These are phyloP conservation scores for Fraxinus ornus DNA, from an alignment of 305 asterid species.

Conservation along the genomic window DNA sequence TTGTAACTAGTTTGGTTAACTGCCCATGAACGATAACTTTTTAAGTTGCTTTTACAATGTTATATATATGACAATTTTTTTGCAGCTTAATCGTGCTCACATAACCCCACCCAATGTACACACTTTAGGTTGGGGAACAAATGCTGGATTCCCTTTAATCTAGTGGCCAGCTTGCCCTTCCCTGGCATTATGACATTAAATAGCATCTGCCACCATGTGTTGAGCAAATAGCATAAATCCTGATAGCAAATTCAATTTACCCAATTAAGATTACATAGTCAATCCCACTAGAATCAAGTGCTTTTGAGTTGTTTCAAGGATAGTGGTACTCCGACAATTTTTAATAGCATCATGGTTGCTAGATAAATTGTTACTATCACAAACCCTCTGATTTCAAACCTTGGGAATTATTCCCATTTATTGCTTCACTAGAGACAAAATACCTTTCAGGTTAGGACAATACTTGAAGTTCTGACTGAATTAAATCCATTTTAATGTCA, in stretches of 20 bases:
- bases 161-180: not conserved
- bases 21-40: not conserved
- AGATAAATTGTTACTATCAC: not conserved
- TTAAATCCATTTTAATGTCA: not conserved
- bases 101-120: not conserved
- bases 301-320: not conserved
- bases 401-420: not conserved
- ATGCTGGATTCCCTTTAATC: not conserved
- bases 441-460: not conserved
- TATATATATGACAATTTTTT: not conserved
- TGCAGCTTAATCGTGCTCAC: not conserved
- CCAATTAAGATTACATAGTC: not conserved
- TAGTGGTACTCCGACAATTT: not conserved
- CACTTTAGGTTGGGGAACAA: not conserved
- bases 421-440: not conserved
- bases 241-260: not conserved
- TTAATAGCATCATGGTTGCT: not conserved
- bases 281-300: not conserved
- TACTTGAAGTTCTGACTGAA: not conserved
- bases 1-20: slow-evolving; percentile 21
- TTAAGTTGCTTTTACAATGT: not conserved
- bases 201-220: not conserved
- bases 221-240: not conserved
- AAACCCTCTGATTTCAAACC: not conserved
- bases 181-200: not conserved